Evolutionary conservation across 1,139 yeast species (phyloP), one percentile per base, ranked within the genome.

Genomic region (Lodderomyces parapsilosis): DNA sequence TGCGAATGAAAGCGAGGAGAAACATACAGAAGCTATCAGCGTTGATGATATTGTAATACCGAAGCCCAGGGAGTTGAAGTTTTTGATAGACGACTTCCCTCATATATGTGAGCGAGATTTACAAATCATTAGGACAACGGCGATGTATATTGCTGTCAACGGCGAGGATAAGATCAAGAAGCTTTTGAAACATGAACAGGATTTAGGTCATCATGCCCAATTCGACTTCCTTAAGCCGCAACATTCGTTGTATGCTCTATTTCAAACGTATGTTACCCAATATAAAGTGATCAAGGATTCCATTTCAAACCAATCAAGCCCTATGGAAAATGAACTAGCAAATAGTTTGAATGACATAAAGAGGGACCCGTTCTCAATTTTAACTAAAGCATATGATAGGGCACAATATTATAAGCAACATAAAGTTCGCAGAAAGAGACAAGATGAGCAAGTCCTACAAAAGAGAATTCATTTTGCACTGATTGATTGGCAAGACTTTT

Each of bases 401-500:
- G 94, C 95, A 0, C 79, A 76, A 46, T 78, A 72, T 56, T 67
- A 75, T 11, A 70, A 71, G 43, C 60, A 65, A 37, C 55, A 63
- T 43, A 62, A 62, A 36, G 50, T 62, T 47, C 49, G 60, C 34
- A 56, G 61, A 53, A 62, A 45, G 58, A 68, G 56, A 53, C 61
- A 44, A 53, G 62, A 43, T 66, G 66, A 63, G 41, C 74, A 75
- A 41, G 51, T 55, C 18, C 47, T 52, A 13, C 55, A 57, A 30
- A 63, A 69, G 36, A 66, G 65, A 50, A 46, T 80, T 22, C 81
- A 78, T 38, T 87, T 75, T 63, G 91, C 94, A 0, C 78, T 85
- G 24, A 83, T 89, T 20, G 91, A 91, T 61, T 93, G 99, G 99
- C 83, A 83, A 48, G 88, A 86, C 49, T 90, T 90, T 57, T 68